Base-by-base conservation (phyloP, 176 grass and related monocot species). In the Rhipidocladum racemiflorum region DNA sequence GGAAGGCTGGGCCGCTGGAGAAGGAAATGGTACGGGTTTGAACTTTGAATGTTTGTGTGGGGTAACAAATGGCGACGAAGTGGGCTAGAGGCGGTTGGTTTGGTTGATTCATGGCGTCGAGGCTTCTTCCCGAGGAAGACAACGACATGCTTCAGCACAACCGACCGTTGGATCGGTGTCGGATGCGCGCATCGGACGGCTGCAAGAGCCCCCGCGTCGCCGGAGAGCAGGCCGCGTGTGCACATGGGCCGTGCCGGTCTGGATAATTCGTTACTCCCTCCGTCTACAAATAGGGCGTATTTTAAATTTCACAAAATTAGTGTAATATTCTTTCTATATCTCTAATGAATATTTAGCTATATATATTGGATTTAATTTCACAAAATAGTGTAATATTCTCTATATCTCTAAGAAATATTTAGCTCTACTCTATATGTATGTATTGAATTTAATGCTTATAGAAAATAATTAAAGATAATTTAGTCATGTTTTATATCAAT, bases 71-170 rank as follows among this genome's bases (percentile, higher is more conserved):
- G 81, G 38, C 18, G 11, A 57, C 18, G 65, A 57, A 70, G 14
- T 8, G 35, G 35, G 35, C 7, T 6, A n/a, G 68, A 60, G 76
- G 53, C 87, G 70, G 76, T 78, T 23, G 60, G 9, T 62, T 43
- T 81, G 70, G 76, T 78, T 23, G 60, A 6, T 62, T 43, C 50
- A 12, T 44, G 30, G 32, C 60, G 49, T 17, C 15, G 59, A 61
- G 46, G 21, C 62, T 69, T 30, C 82, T 80, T 81, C 53, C 20
- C 0, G 76, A 67, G 70, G 70, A 85, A 89, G 76, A 68, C 61
- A 49, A 2, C 0, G 17, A 14, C 42, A 9, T 32, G 17, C 68
- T 71, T 53, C 18, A 34, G 59, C 16, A 48, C 12, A 7, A 0
- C 23, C 17, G 21, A n/a, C 70, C 76, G 82, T 85, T 13, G 24